Conservation (phyloP, 164 flowering plant species). For the Malania oleifera region DNA sequence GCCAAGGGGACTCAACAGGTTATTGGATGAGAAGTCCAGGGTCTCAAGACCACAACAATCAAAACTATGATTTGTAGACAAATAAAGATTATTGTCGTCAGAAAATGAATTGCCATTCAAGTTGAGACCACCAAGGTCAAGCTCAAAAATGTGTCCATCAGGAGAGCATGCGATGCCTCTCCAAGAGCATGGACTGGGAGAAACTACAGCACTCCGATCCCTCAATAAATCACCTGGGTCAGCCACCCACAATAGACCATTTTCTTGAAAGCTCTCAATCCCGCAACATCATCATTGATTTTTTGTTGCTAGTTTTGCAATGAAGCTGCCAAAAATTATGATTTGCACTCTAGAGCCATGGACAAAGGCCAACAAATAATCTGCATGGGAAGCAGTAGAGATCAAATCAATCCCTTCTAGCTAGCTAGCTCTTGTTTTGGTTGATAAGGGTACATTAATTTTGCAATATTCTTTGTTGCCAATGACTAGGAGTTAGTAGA, state of each 20-base stretch:
- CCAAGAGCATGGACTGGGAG: constrained; percentile 55
- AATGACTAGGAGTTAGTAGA: no score
- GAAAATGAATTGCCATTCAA: constrained; percentile 52
- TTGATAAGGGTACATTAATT: no score
- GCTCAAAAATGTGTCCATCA: constrained; percentile 28
- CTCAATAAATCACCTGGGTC: constrained; percentile 37
- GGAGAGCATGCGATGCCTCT: constrained; percentile 53
- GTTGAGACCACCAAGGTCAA: constrained; percentile 43
- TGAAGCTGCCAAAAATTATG: no score
- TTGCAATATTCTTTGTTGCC: no score
- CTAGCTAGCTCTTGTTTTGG: no score
- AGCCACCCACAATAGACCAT: constrained; percentile 24
- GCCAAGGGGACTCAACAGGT: constrained; percentile 34
- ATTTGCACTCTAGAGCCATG: no score
- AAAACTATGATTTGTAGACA: no score
- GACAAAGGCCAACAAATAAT: no score
- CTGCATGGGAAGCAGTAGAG: no score
- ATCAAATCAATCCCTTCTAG: no score
- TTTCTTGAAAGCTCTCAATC: constrained; percentile 34
- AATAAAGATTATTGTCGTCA: constrained; percentile 43
- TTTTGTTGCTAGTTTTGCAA: no score
- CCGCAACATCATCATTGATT: constrained; percentile 15
- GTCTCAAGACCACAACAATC: constrained; percentile 37
- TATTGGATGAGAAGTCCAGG: constrained; percentile 57
- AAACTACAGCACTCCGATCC: constrained; percentile 35